phyloP scores from a whole-genome alignment of 2,329 filamentous ascomycete species.

The Aplosporella prunicola region DNA sequence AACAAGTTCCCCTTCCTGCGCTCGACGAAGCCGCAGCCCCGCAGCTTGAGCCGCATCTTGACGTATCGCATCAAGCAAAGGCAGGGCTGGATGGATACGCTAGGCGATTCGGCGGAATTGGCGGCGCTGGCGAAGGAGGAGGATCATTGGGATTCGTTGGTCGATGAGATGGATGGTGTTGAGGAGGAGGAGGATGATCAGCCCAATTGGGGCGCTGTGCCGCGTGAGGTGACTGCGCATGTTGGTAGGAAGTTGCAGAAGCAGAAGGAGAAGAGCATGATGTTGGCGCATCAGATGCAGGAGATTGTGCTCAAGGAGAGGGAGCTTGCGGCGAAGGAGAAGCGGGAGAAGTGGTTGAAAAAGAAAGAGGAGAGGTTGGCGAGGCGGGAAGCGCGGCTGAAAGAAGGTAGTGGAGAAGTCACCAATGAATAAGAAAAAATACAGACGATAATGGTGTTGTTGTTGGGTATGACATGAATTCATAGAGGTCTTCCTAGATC shows the following conservation, averaged over 20 bases:
- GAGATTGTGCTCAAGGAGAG: constrained; percentile 40
- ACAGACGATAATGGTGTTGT: no score
- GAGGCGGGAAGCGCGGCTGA: no score
- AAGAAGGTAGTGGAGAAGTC: no score
- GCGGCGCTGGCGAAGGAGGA: constrained; percentile 32
- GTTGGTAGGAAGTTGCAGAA: constrained; percentile 5
- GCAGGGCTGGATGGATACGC: constrained; percentile 31
- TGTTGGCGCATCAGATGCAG: constrained; percentile 34
- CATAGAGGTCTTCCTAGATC: no score
- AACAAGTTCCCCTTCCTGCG: constrained; percentile 56
- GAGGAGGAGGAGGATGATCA: constrained; percentile 13
- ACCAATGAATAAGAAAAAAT: no score
- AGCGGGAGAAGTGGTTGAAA: not conserved
- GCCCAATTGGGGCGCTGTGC: no score
- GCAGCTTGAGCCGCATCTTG: constrained; percentile 49
- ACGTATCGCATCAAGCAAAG: constrained; percentile 41
- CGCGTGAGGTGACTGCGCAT: not conserved
- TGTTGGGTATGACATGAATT: no score
- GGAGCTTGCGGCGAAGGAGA: constrained; percentile 32
- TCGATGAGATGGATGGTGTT: constrained; percentile 16
- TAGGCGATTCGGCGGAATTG: constrained; percentile 33
- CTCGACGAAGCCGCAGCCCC: constrained; percentile 55
- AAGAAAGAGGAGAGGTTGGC: not conserved
- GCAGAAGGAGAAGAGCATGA: constrained; percentile 20
- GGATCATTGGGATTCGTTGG: constrained; percentile 39